Base-by-base conservation (phyloP, 441 rosid species). In the Breynia disticha region DNA sequence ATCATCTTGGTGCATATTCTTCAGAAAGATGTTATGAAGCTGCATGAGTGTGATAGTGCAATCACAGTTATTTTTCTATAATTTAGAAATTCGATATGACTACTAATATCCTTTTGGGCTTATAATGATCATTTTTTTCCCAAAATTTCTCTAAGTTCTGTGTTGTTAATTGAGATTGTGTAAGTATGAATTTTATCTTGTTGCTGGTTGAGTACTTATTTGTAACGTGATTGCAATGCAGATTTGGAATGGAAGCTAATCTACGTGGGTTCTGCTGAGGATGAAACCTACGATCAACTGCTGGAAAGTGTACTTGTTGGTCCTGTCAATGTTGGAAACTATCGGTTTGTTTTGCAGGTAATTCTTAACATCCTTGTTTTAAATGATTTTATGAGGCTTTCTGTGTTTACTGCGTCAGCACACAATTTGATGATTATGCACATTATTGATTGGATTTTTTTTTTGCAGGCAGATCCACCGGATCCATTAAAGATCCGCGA, bases 181-280 rank as follows among this genome's bases (percentile, higher is more conserved):
- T 4, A 41, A 41, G 15, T 41, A 41, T 41, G 10, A 11, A 41
- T 41, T 41, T 11, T 41, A 15, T 41, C 44, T 9, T 41, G 15
- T 41, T 4, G 15, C 44, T 41, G 13, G n/a, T 39, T 41, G 44
- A 41, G 9, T 15, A 41, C 10, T 41, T 41, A 41, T 41, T 41
- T 3, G 9, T 41, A 4, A 0, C n/a, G 10, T 41, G 35, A 28
- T 28, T 28, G 35, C 35, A 37, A 19, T 67, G 67, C 73, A 79
- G 80, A 84, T 76, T 64, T 84, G 69, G 93, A 81, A 54, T 82
- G 93, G 93, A 84, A 84, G 66, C 86, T 84, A 22, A 81, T 78
- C 35, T 84, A 84, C 16, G 93, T 84, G 20, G 93, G 93, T 43
- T 84, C 93, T 59, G 93, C 93, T 17, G 88, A 84, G 69, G 88